Evolutionary conservation across 2,329 filamentous ascomycete genomes (phyloP).

Genomic region (Elsinoe batatas): DNA sequence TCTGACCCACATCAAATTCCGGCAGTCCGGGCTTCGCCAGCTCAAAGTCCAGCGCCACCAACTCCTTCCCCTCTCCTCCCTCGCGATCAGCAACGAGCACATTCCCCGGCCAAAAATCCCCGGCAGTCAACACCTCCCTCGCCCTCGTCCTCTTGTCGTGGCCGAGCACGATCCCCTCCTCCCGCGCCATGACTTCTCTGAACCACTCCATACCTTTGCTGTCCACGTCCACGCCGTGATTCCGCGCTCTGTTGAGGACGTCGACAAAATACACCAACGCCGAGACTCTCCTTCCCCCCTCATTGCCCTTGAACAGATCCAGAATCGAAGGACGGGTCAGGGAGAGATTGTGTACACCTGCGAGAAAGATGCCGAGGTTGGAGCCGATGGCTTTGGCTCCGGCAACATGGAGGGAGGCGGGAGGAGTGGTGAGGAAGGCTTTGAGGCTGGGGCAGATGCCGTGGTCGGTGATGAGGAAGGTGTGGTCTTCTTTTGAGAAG

Average conservation of each 20-base stretch:
- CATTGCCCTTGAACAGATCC: neutral
- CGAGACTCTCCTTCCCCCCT: neutral
- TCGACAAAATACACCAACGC: neutral
- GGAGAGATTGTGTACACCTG: neutral
- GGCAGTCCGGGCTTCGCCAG: neutral
- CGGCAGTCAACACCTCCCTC: neutral
- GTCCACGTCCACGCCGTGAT: neutral
- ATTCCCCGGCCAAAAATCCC: neutral
- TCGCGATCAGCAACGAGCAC: neutral
- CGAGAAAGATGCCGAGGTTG: neutral
- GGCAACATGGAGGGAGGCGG: neutral
- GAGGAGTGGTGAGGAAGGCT: neutral
- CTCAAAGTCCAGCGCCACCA: conserved; percentile 5
- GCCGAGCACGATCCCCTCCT: neutral
- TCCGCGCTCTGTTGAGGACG: neutral
- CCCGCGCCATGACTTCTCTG: neutral
- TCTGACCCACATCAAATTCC: conserved; percentile 1
- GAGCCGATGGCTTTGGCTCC: neutral
- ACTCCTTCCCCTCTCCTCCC: neutral
- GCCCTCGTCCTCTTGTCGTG: neutral
- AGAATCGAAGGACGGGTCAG: neutral
- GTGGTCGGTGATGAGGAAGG: neutral
- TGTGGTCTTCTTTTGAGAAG: neutral
- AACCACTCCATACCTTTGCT: neutral
- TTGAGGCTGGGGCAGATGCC: neutral